Evolutionary conservation across 345 rosid genomes (phyloP).

Genomic region (Erucastrum elatum): DNA sequence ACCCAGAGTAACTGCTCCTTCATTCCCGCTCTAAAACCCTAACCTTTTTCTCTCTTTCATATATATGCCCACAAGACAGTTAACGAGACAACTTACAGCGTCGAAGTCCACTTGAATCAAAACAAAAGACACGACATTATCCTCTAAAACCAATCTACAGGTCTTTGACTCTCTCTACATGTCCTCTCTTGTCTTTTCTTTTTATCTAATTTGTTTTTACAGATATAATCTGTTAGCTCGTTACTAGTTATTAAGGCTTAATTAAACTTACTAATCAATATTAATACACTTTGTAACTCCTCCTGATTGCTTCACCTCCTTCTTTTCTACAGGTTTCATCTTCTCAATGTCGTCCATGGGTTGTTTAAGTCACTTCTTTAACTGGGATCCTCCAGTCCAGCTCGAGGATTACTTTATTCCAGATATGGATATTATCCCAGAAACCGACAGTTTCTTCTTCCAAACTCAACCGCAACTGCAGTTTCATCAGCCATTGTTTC

Average conservation of each 20-base stretch:
- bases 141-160: neutral
- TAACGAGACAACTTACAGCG: neutral
- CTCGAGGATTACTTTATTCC: constrained; percentile 33
- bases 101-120: constrained; percentile 8
- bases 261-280: neutral
- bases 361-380: constrained; percentile 31
- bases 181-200: constrained; percentile 24
- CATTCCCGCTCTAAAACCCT: constrained; percentile 33
- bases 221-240: constrained; percentile 1
- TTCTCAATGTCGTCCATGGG: constrained; percentile 9
- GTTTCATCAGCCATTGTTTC: constrained; percentile 1
- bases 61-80: constrained; percentile 11
- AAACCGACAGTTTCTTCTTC: constrained; percentile 8
- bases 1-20: constrained; percentile 25
- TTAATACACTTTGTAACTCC: constrained; percentile 13
- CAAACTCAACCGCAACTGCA: constrained; percentile 13
- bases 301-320: constrained; percentile 27
- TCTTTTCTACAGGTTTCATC: neutral
- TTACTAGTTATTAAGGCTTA: constrained; percentile 8
- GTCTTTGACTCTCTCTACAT: constrained; percentile 13
- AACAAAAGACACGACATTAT: constrained; percentile 21
- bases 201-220: constrained; percentile 2
- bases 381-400: constrained; percentile 2
- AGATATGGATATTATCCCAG: constrained; percentile 31
- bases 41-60: constrained; percentile 12